A percentile compares a stretch with the other conserved stretches of the same genome.
phyloP scores from a whole-genome alignment of 208 protist species.

The Wallacemonas sp. region DNA sequence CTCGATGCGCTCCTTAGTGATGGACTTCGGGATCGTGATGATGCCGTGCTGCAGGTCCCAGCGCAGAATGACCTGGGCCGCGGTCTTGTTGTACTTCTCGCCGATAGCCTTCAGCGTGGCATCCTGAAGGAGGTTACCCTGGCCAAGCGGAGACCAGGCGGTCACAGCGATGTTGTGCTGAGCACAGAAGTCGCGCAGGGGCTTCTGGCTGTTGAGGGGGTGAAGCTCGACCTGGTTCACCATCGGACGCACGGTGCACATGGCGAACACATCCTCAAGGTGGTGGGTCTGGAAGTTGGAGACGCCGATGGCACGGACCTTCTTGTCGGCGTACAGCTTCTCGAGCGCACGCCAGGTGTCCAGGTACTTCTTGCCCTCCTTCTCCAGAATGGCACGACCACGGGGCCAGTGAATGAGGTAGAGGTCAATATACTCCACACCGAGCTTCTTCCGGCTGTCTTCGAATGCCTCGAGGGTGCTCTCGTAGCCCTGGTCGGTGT shows the following conservation, averaged over 20 bases:
- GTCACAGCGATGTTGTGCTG: slow-evolving; percentile 64
- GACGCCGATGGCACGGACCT: slow-evolving; percentile 85
- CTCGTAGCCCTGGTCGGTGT: slow-evolving; percentile 62
- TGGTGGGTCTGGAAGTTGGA: slow-evolving; percentile 83
- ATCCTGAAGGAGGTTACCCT: slow-evolving; percentile 34
- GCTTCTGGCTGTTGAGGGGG: slow-evolving; percentile 57
- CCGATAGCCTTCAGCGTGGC: slow-evolving; percentile 32
- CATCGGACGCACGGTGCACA: slow-evolving; percentile 70
- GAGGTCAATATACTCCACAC: slow-evolving; percentile 95
- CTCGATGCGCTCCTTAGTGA: slow-evolving; percentile 60
- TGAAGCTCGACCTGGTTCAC: slow-evolving; percentile 94
- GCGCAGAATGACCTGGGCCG: slow-evolving; percentile 63
- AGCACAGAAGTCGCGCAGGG: slow-evolving; percentile 63
- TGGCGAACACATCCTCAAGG: slow-evolving; percentile 57
- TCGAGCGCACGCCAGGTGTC: slow-evolving; percentile 74
- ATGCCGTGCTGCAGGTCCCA: slow-evolving; percentile 61
- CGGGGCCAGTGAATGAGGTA: slow-evolving; percentile 97
- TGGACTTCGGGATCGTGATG: slow-evolving; percentile 88
- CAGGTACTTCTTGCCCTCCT: slow-evolving; percentile 30
- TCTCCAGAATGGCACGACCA: slow-evolving; percentile 18
- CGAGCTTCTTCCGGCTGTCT: slow-evolving; percentile 72
- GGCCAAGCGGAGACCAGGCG: slow-evolving; percentile 73
- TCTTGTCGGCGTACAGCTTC: slow-evolving; percentile 61
- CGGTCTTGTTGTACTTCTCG: slow-evolving; percentile 39
- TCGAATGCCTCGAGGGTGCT: slow-evolving; percentile 65